phyloP scores from a whole-genome alignment of 306 rosid species.

The Abrus pulchellus region DNA sequence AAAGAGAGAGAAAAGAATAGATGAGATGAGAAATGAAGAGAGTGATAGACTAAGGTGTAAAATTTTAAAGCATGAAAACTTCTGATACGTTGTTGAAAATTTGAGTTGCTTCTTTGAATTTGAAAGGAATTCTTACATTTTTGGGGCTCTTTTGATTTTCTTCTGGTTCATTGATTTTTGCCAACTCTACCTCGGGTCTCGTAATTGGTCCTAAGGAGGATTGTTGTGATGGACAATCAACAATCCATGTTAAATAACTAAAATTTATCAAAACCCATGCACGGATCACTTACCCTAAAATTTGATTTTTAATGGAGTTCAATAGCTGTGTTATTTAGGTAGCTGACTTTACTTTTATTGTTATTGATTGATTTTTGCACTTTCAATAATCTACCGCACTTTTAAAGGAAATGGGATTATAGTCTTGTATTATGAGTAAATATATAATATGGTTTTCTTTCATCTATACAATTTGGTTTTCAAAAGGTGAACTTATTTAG shows the following conservation, averaged over 20 bases:
- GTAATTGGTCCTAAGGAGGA: too few relatives aligned
- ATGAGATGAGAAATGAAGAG: too few relatives aligned
- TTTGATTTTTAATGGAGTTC: too few relatives aligned
- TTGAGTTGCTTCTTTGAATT: conserved; percentile 5
- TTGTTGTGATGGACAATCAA: too few relatives aligned
- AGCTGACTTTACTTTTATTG: neutral
- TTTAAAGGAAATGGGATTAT: neutral
- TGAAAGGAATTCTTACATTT: neutral
- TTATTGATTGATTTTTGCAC: neutral
- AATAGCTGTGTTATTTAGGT: too few relatives aligned
- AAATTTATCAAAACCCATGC: too few relatives aligned
- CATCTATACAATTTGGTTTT: neutral
- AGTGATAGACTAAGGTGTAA: neutral
- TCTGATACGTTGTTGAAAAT: neutral
- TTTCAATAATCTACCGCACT: neutral
- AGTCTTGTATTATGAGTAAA: neutral
- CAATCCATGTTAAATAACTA: too few relatives aligned
- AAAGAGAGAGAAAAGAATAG: neutral
- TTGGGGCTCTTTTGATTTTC: too few relatives aligned
- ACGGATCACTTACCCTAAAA: too few relatives aligned
- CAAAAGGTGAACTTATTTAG: neutral
- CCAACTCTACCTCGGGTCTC: neutral
- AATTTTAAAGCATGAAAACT: neutral
- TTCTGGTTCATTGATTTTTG: neutral
- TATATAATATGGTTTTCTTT: neutral